These are phyloP conservation scores for Rhododendron williamsianum DNA, from an alignment of 148 eudicot species.

Conservation along the genomic window DNA sequence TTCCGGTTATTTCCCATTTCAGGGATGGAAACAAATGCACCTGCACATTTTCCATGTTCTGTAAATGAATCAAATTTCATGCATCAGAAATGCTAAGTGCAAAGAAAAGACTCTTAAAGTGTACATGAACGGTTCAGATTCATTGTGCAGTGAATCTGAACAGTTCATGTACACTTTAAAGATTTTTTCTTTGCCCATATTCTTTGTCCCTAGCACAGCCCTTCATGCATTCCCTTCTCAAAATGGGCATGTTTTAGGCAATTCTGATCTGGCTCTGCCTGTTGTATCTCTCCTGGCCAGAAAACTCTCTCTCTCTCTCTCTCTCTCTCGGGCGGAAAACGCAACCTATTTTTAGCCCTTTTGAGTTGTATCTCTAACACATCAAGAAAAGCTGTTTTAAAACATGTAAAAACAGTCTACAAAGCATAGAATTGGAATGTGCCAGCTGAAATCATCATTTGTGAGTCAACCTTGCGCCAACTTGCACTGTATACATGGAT, in stretches of 20 bases:
- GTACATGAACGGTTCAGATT: no score
- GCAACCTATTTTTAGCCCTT: neutral
- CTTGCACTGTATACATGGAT: neutral
- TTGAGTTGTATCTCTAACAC: neutral
- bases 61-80: neutral
- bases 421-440: neutral
- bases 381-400: neutral
- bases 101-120: no score
- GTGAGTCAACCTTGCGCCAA: neutral
- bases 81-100: neutral
- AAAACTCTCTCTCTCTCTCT: no score
- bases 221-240: neutral
- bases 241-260: neutral
- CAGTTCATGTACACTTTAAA: no score
- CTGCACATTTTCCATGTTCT: neutral
- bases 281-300: neutral
- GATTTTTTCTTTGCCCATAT: no score
- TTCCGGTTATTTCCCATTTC: neutral
- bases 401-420: neutral
- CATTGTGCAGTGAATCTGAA: no score
- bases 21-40: neutral
- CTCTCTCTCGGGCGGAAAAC: no score
- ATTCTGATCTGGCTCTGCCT: neutral
- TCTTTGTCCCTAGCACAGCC: no score
- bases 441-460: neutral